These are phyloP conservation scores for Carex littledalei DNA, from an alignment of 176 grass and related monocot species.

Conservation along the genomic window DNA sequence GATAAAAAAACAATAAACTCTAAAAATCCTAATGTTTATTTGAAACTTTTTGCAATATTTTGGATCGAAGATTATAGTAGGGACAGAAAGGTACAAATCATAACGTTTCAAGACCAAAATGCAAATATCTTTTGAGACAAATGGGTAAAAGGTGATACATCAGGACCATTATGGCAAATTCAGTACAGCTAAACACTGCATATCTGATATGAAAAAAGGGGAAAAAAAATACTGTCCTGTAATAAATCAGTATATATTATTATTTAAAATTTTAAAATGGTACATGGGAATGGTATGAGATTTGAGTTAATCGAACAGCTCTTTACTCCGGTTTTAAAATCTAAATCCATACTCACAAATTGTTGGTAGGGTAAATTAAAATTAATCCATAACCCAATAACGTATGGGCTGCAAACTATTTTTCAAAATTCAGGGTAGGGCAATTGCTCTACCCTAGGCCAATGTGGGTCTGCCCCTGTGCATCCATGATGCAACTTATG, in stretches of 20 bases:
- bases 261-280: neutral
- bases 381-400: too few species aligned
- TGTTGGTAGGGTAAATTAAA: too few species aligned
- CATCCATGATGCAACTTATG: neutral
- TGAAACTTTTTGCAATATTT: neutral
- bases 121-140: neutral
- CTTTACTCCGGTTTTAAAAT: too few species aligned
- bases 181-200: neutral
- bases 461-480: too few species aligned
- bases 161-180: neutral
- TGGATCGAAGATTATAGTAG: neutral
- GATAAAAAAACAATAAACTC: too few species aligned
- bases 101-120: neutral
- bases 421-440: too few species aligned
- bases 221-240: neutral
- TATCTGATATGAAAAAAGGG: neutral
- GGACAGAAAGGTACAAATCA: neutral
- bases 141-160: neutral
- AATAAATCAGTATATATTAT: neutral
- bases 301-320: neutral
- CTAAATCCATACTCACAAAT: too few species aligned
- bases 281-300: slow-evolving; percentile 29
- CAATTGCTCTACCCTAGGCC: too few species aligned
- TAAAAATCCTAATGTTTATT: too few species aligned
- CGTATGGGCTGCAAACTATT: too few species aligned